Conservation (phyloP, 139 green algal species). For the Medakamo hakoo region DNA sequence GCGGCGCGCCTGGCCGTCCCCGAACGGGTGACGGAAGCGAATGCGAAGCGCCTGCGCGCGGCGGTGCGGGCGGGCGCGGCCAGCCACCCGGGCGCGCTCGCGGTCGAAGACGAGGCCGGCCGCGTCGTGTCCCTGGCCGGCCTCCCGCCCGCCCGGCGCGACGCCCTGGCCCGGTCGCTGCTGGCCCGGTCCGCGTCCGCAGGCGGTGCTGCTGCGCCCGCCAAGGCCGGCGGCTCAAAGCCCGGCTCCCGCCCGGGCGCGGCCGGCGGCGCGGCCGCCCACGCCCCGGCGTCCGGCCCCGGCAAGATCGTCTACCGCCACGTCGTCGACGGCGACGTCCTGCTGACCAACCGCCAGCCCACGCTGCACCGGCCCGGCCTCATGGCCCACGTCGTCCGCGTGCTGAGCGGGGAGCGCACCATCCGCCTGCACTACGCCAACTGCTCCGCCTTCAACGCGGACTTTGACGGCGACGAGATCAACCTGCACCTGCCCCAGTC, state of each 20-base stretch:
- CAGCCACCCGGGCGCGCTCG: constrained; percentile 72
- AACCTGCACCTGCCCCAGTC: constrained; percentile 95
- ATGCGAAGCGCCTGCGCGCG: constrained; percentile 59
- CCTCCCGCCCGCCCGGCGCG: constrained; percentile 16
- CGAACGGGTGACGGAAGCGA: constrained; percentile 82
- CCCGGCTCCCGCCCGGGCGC: background rate
- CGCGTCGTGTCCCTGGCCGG: constrained; percentile 39
- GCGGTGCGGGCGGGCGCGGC: constrained; percentile 58
- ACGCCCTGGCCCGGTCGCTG: constrained; percentile 65
- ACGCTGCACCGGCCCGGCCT: constrained; percentile 94
- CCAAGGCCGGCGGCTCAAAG: background rate
- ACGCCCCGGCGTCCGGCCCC: constrained; percentile 9
- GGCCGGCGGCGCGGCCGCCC: constrained; percentile 5
- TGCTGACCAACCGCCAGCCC: constrained; percentile 97
- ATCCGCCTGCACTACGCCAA: constrained; percentile 99
- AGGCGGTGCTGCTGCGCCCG: background rate
- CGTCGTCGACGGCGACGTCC: constrained; percentile 78
- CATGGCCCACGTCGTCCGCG: constrained; percentile 50
- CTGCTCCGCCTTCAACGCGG: constrained; percentile 90
- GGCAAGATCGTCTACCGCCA: constrained; percentile 81
- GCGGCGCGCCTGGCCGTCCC: constrained; percentile 81
- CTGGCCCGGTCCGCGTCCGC: constrained; percentile 17
- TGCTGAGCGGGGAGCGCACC: constrained; percentile 58
- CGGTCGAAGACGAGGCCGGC: constrained; percentile 77
- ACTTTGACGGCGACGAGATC: constrained; percentile 99